Base-by-base conservation (phyloP, 2,329 filamentous ascomycete species). In the Teratosphaeriaceae sp. region DNA sequence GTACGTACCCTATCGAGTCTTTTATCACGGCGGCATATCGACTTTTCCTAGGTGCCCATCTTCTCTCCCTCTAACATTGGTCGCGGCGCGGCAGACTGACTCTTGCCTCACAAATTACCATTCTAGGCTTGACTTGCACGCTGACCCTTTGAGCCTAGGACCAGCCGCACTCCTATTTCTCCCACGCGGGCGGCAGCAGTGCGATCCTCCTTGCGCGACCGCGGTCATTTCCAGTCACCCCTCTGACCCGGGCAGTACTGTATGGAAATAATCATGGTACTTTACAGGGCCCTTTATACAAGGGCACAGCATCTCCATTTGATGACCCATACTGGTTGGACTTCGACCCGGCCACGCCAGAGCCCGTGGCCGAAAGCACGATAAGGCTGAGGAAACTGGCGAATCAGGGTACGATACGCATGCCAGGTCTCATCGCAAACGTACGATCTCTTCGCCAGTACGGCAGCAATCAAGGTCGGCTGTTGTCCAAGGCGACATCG, bases 321-420 rank as follows among this genome's bases (percentile, higher is more conserved):
- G 40, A 42, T 29, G 40, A 42, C 27, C 40, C 40, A 11, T 42
- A 27, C 18, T 42, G 40, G 40, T 22, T 42, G 12, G 21, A 36
- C 8, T 23, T 35, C 8, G 31, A 42, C 21, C 40, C 40, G 3
- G 24, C 31, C 3, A 18, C 38, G 13, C 13, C 16, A 12, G 20
- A 35, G 12, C 8, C 19, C 6, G 6, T 36, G 16, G 16, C 21
- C 3, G 24, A 16, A 2, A 19, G 20, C 7, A 18, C 31, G 4
- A 19, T 15, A 18, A 41, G 19, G 38, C 21, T 42, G 30, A 23
- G 40, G n/a, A 42, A 27, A 16, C n/a, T 26, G 13, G 31, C 15
- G 9, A 35, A 42, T 20, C 40, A 36, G 15, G 3, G 12, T 5
- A 16, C 27, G n/a, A 42, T 42, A 24, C 19, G 40, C 3, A 18